Evolutionary conservation across 2,329 filamentous ascomycete genomes (phyloP), one percentile per base, ranked within the genome.

Genomic region (Colletotrichum sp.): DNA sequence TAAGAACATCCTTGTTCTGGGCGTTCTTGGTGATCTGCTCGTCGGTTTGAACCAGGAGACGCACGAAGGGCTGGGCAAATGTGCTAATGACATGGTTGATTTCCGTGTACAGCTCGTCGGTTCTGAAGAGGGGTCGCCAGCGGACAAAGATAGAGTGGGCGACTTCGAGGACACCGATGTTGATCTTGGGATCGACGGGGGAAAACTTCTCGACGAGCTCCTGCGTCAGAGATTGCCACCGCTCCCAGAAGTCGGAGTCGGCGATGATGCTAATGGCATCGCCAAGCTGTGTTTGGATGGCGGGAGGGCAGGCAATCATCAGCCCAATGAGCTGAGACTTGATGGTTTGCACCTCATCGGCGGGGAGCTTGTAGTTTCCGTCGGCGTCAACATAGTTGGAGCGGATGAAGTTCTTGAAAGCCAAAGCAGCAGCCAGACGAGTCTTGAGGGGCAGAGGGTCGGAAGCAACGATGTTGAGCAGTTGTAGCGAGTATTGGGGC

Each of bases 321-420:
- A 99, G 90, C 73, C 95, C 96, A 81, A 99, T 96, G 77, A 99
- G 92, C 88, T 98, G 96, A 82, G 93, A 92, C 88, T 99, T 99
- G 89, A 99, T 98, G 59, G 95, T 95, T 32, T 89, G 87, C 49
- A 99, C 96, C 88, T 99, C 97, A 79, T 95, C 91, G 77, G 89
- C 84, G 15, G 95, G 92, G 49, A 99, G 91, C 87, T 96, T 97
- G 89, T 99, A 97, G 85, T 94, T 94, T 83, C 97, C 96, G 86
- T 98, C 95, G 83, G 98, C 96, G 85, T 99, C 95, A 12, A 95
- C 95, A 92, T 98, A 99, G 89, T 96, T 97, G 83, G 94, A 92
- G 85, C 95, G 94, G 82, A 99, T 96, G 85, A 98, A 98, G 88
- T 99, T 99, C 88, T 99, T 99, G 91, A 99, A 99, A 88, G 95